Evolutionary conservation across 805 yeast genomes (phyloP).

Genomic region (Candida alai): DNA sequence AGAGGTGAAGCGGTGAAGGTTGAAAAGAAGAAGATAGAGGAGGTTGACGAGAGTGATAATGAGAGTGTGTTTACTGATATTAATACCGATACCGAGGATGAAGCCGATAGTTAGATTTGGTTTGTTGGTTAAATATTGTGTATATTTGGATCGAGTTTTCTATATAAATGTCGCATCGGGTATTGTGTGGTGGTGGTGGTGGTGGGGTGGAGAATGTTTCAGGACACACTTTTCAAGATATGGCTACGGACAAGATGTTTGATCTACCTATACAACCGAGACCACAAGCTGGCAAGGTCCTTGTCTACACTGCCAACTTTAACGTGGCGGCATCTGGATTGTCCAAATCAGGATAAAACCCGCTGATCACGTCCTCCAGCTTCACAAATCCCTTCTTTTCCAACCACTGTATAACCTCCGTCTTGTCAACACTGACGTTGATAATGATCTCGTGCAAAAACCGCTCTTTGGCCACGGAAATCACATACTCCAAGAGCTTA

Average conservation of each 20-base stretch:
- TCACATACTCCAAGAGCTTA: conserved; percentile 52
- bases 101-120: conserved; percentile 17
- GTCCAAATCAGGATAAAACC: conserved; percentile 46
- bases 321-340: conserved; percentile 48
- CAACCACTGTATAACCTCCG: conserved; percentile 48
- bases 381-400: conserved; percentile 44
- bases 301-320: conserved; percentile 26
- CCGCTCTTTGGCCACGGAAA: conserved; percentile 50
- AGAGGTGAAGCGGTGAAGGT: conserved; percentile 53
- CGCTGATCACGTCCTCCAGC: conserved; percentile 32
- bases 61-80: conserved; percentile 43
- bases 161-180: neutral
- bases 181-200: too few species aligned
- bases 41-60: conserved; percentile 32
- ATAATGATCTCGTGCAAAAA: conserved; percentile 50
- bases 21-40: conserved; percentile 27
- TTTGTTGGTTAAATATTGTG: neutral
- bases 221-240: too few species aligned
- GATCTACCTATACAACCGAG: neutral
- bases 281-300: too few species aligned
- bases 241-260: conserved; percentile 1
- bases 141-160: neutral
- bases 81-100: conserved; percentile 44
- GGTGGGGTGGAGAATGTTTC: too few species aligned
- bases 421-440: conserved; percentile 49